Percentiles rank a stretch among this genome's conserved stretches.
These are phyloP conservation scores for Staphylotrichum longicolle DNA, from an alignment of 495 filamentous ascomycete species.

Conservation along the genomic window DNA sequence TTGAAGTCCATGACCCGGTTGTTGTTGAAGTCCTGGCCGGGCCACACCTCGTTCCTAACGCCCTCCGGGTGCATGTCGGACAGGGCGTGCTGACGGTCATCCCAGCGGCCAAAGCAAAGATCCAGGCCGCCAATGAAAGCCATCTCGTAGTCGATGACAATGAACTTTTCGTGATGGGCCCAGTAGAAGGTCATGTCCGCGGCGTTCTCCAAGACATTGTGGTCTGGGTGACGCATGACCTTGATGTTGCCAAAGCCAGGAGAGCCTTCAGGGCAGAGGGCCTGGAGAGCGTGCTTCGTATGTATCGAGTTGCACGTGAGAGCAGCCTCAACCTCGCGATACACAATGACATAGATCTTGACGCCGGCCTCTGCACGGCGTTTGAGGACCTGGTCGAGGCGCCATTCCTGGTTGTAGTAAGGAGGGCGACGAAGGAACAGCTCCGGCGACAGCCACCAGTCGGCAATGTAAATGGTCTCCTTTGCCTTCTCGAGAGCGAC, in stretches of 20 bases:
- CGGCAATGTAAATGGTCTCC: conserved; percentile 91
- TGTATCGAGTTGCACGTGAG: conserved; percentile 89
- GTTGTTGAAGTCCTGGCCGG: conserved; percentile 94
- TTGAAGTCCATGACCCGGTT: conserved; percentile 96
- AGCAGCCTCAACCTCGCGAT: conserved; percentile 83
- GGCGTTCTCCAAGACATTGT: conserved; percentile 90
- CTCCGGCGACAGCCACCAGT: conserved; percentile 97
- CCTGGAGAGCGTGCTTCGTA: conserved; percentile 83
- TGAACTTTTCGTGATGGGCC: conserved; percentile 97
- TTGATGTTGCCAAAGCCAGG: conserved; percentile 83
- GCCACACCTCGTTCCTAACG: conserved; percentile 82
- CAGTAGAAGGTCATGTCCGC: conserved; percentile 98
- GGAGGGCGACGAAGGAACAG: conserved; percentile 86
- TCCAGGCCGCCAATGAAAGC: conserved; percentile 94
- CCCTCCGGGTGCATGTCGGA: conserved; percentile 85
- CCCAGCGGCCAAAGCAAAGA: conserved; percentile 96
- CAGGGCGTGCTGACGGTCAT: conserved; percentile 77
- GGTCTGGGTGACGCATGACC: conserved; percentile 90
- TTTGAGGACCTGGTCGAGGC: conserved; percentile 83
- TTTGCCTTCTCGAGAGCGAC: conserved; percentile 80
- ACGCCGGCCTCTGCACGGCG: conserved; percentile 86
- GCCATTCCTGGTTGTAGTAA: conserved; percentile 77
- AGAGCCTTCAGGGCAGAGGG: conserved; percentile 73
- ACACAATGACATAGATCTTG: conserved; percentile 91
- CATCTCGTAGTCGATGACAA: conserved; percentile 85